Percentiles rank a stretch among this genome's conserved stretches.
Evolutionary conservation across 1,284 basidiomycete species (phyloP).

Genomic region (Sporisorium graminicola): DNA sequence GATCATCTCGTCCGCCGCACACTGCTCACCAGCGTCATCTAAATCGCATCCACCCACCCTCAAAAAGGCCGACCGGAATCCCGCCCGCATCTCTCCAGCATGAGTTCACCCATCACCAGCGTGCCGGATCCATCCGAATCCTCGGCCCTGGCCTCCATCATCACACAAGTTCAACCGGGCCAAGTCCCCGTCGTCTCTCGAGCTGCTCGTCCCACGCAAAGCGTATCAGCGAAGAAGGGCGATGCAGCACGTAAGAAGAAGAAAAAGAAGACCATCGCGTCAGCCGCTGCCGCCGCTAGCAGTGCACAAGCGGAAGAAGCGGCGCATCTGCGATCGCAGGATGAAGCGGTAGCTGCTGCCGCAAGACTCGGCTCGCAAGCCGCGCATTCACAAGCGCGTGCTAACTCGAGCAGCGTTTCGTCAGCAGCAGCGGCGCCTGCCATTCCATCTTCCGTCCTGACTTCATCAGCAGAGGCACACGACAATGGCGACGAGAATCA

Average conservation of each 20-base stretch:
- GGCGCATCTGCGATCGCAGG: slow-evolving; percentile 27
- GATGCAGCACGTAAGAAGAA: slow-evolving; percentile 33
- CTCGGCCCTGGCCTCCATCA: slow-evolving; percentile 53
- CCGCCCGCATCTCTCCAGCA: not conserved
- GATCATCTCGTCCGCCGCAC: not conserved
- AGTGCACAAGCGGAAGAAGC: slow-evolving; percentile 20
- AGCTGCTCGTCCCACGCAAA: slow-evolving; percentile 30
- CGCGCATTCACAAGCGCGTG: slow-evolving; percentile 33
- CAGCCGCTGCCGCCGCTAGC: slow-evolving; percentile 6
- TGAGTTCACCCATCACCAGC: slow-evolving; percentile 55
- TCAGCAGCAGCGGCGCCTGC: slow-evolving; percentile 7
- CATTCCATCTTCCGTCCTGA: not conserved
- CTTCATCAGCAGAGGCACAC: not conserved
- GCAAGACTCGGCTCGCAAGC: slow-evolving; percentile 38
- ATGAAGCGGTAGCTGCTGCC: slow-evolving; percentile 38
- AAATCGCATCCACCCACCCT: not conserved
- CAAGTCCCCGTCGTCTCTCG: slow-evolving; percentile 29
- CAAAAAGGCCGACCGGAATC: not conserved
- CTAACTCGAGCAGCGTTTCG: slow-evolving; percentile 7
- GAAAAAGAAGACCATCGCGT: slow-evolving; percentile 41
- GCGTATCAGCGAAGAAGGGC: slow-evolving; percentile 19
- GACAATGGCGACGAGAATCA: not conserved
- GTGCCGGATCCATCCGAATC: slow-evolving; percentile 54
- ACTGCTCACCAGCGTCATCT: not conserved
- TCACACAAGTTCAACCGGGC: slow-evolving; percentile 60